phyloP scores from a whole-genome alignment of 1,284 basidiomycete species.

The Apiotrichum akiyoshidainum region DNA sequence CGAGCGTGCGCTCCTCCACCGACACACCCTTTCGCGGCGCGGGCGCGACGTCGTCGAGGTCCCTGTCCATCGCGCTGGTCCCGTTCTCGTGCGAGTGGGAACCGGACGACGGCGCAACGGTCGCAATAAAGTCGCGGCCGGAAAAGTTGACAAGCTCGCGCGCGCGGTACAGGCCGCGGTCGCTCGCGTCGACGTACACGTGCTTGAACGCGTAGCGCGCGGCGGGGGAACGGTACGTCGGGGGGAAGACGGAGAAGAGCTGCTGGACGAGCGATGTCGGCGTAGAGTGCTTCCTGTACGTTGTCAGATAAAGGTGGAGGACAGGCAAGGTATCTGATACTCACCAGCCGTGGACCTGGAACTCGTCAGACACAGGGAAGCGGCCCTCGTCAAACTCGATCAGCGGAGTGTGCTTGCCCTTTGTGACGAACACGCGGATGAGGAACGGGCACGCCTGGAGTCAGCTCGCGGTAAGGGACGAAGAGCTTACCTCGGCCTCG shows the following conservation, averaged over 20 bases:
- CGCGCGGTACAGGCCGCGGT: conserved; percentile 36
- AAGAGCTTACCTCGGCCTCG: conserved; percentile 9
- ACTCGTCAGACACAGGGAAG: conserved; percentile 41
- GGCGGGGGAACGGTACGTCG: conserved; percentile 38
- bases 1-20: conserved; percentile 41
- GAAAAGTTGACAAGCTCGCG: conserved; percentile 39
- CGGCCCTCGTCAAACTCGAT: conserved; percentile 41
- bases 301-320: background rate
- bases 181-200: conserved; percentile 46
- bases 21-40: conserved; percentile 1
- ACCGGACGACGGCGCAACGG: conserved; percentile 1
- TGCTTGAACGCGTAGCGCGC: conserved; percentile 43
- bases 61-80: conserved; percentile 20
- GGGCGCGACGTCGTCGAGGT: conserved; percentile 19
- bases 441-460: conserved; percentile 34
- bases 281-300: conserved; percentile 38
- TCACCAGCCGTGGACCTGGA: conserved; percentile 43
- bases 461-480: background rate
- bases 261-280: conserved; percentile 40
- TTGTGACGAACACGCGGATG: conserved; percentile 45
- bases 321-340: background rate
- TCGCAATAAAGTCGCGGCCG: conserved; percentile 34
- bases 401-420: conserved; percentile 40
- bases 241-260: conserved; percentile 40
- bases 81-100: background rate